Conservation (phyloP, 192 early-diverging fungal species). For the Dispira parvispora region DNA sequence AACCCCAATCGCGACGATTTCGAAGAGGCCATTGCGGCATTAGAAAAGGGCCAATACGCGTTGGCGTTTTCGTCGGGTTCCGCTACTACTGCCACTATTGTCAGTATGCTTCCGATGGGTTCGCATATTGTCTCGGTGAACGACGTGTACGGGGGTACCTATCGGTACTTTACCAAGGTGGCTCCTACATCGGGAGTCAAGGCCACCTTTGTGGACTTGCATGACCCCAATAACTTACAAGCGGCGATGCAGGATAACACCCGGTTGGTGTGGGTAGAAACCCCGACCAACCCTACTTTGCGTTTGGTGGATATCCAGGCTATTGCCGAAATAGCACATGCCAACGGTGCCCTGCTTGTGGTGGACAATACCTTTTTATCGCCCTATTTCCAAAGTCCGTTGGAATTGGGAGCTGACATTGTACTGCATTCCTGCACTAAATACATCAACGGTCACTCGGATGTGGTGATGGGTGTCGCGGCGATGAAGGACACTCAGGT, state of each 20-base stretch:
- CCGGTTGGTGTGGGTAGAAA: conserved; percentile 70
- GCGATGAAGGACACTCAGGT: conserved; percentile 60
- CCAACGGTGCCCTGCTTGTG: conserved; percentile 43
- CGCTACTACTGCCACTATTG: conserved; percentile 65
- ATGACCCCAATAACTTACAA: conserved; percentile 43
- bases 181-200: conserved; percentile 45
- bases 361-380: conserved; percentile 81
- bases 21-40: conserved; percentile 75
- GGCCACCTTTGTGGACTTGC: conserved; percentile 64
- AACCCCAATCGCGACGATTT: conserved; percentile 64
- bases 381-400: conserved; percentile 81
- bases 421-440: conserved; percentile 97
- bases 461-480: conserved; percentile 94
- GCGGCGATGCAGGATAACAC: conserved; percentile 51
- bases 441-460: conserved; percentile 98
- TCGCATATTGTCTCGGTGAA: conserved; percentile 71
- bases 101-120: conserved; percentile 47
- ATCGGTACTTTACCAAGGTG: conserved; percentile 77
- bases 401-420: conserved; percentile 86
- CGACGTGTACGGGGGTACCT: conserved; percentile 83
- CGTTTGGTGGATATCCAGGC: conserved; percentile 63
- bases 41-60: conserved; percentile 80
- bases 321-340: conserved; percentile 43
- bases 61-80: conserved; percentile 73
- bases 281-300: conserved; percentile 77